phyloP scores from a whole-genome alignment of 371 early-diverging fungal genomes.

The Gilbertella persicaria region DNA sequence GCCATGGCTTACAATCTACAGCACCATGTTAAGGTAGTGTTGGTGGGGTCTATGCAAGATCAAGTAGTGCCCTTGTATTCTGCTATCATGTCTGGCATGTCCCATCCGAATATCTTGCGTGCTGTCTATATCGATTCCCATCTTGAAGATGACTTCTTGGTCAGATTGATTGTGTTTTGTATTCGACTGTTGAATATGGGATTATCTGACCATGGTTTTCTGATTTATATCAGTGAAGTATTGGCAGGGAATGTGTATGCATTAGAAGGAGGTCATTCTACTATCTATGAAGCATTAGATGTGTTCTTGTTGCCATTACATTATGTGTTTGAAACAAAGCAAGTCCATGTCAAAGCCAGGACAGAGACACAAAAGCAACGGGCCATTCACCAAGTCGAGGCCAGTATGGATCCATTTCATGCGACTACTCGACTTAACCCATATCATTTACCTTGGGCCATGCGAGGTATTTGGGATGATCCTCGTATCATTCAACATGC shows the following conservation, averaged over 20 bases:
- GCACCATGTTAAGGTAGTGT: constrained; percentile 66
- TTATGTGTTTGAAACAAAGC: constrained; percentile 37
- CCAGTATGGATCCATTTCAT: constrained; percentile 43
- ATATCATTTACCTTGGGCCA: constrained; percentile 86
- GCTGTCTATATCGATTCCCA: constrained; percentile 85
- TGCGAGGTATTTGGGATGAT: constrained; percentile 80
- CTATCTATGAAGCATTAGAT: constrained; percentile 85
- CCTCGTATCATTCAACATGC: constrained; percentile 53
- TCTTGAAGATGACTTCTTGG: constrained; percentile 84
- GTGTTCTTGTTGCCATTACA: constrained; percentile 70
- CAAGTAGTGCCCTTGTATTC: constrained; percentile 96
- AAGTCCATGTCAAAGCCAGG: background rate
- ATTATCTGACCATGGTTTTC: constrained; percentile 79
- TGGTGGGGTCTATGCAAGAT: constrained; percentile 83
- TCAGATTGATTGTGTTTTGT: constrained; percentile 80
- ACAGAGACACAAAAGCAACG: constrained; percentile 4
- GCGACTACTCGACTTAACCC: constrained; percentile 71
- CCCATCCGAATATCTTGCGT: constrained; percentile 86
- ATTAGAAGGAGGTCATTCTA: constrained; percentile 87
- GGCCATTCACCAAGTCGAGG: constrained; percentile 14
- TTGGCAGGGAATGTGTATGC: constrained; percentile 84
- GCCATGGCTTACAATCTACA: constrained; percentile 70
- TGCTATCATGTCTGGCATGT: constrained; percentile 78
- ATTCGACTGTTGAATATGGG: constrained; percentile 84
- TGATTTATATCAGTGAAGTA: constrained; percentile 82